Evolutionary conservation across 306 rosid genomes (phyloP), one percentile per base, ranked within the genome.

Genomic region (Styphnolobium japonicum): DNA sequence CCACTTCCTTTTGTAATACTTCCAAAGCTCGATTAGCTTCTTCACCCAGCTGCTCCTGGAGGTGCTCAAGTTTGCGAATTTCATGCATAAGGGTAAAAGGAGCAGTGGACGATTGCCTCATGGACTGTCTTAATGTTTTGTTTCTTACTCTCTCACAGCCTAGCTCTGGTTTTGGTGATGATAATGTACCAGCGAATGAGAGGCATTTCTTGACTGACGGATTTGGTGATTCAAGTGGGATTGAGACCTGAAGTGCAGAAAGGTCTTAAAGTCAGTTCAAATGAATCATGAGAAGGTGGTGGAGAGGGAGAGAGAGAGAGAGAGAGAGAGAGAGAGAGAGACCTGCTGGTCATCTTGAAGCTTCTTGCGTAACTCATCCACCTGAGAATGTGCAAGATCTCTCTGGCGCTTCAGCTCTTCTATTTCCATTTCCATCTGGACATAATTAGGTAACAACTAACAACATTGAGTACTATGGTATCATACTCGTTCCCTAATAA

Each of bases 31-130:
- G 80, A 71, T 93, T 96, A 62, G 99, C 99, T 86, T 96, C 99
- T 79, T 96, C 96, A 53, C 99, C 99, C 31, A 96, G 93, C 90
- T 93, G 97, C 87, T 96, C 97, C 64, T 96, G 99, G 75, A 96
- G 96, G 81, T 93, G 98, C 90, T 96, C 99, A 33, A 96, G 97
- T 86, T 96, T 96, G 58, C 99, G 97, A 82, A 96, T 96, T 85
- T 96, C 99, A 83, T 96, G 98, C 99, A 96, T 80, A 34, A 96
- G 97, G 48, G 99, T 85, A 85, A 96, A 91, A 62, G 99, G 99
- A 87, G 99, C 98, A 33, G 98, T 66, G 15, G 99, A 91, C 3
- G 98, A 91, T 82, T 93, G 98, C 86, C 96, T 89, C 90, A 96
- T 89, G 31, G 98, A 91, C 85, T 91, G 98, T 89, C 98, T 93